Percentiles rank a stretch among this genome's conserved stretches.
phyloP scores from a whole-genome alignment of 108 stramenopile genomes.

The Skeletonema costatum region DNA sequence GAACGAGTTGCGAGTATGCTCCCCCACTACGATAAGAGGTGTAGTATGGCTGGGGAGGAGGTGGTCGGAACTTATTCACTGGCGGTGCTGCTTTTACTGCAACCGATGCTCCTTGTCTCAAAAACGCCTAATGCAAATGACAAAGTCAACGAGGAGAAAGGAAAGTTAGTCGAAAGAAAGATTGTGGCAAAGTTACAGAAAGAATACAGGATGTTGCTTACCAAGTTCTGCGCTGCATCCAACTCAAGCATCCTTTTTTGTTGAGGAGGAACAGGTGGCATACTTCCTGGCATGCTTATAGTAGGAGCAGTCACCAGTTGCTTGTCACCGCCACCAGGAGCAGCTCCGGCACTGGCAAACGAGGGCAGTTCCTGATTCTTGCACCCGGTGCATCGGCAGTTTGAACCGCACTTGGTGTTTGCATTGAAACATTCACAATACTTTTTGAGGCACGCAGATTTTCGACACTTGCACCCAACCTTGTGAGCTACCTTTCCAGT shows the following conservation, averaged over 20 bases:
- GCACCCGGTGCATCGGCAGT: conserved; percentile 94
- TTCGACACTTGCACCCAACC: conserved; percentile 93
- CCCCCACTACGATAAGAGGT: conserved; percentile 1
- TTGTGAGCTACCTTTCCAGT: conserved; percentile 39
- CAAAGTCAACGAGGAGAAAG: background rate
- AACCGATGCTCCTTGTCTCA: background rate
- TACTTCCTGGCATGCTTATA: background rate
- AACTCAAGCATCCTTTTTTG: conserved; percentile 53
- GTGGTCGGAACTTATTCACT: background rate
- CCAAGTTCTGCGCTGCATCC: conserved; percentile 85
- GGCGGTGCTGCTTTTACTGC: background rate
- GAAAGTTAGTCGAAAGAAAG: background rate
- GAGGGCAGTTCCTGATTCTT: conserved; percentile 62
- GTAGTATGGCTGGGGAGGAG: background rate
- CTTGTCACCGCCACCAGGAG: background rate
- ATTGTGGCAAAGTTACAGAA: background rate
- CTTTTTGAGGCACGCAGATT: conserved; percentile 92
- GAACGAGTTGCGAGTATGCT: background rate
- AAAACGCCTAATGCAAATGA: background rate
- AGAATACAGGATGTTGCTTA: conserved; percentile 1
- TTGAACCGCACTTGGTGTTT: conserved; percentile 78
- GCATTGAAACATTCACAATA: conserved; percentile 94
- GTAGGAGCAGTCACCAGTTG: background rate
- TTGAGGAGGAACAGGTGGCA: background rate
- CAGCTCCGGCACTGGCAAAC: background rate